These are phyloP conservation scores for Clarireedia homoeocarpa DNA, from an alignment of 2,329 filamentous ascomycete genomes.

Conservation along the genomic window DNA sequence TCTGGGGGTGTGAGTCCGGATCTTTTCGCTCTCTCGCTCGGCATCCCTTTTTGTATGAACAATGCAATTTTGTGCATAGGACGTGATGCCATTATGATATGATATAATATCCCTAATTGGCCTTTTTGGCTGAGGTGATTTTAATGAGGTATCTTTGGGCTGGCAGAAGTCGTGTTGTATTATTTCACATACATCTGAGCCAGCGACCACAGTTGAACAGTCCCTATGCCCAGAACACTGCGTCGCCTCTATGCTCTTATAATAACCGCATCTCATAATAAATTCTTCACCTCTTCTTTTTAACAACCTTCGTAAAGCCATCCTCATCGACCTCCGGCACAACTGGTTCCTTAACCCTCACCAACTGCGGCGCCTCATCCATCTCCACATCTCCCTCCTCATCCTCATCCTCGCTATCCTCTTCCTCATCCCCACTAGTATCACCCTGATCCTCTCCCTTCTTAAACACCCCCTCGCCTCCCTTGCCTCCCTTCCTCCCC, in stretches of 20 bases:
- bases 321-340: conserved; percentile 72
- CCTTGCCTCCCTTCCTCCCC: conserved; percentile 44
- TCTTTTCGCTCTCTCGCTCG: not conserved
- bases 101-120: too few species aligned
- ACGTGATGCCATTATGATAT: too few species aligned
- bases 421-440: conserved; percentile 48
- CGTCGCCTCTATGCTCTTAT: not conserved
- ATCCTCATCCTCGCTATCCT: conserved; percentile 43
- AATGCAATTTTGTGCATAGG: too few species aligned
- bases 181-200: too few species aligned
- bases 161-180: too few species aligned
- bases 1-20: not conserved
- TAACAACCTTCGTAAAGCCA: conserved; percentile 68
- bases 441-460: conserved; percentile 46
- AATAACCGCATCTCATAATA: too few species aligned
- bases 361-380: conserved; percentile 59
- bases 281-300: conserved; percentile 44
- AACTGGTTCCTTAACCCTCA: conserved; percentile 50
- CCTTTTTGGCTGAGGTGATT: too few species aligned
- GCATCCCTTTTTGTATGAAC: too few species aligned
- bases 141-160: too few species aligned
- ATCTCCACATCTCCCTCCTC: conserved; percentile 55
- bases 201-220: too few species aligned
- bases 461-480: conserved; percentile 41
- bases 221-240: not conserved